phyloP scores from a whole-genome alignment of 2,329 filamentous ascomycete genomes.

The Parastagonospora avenae region DNA sequence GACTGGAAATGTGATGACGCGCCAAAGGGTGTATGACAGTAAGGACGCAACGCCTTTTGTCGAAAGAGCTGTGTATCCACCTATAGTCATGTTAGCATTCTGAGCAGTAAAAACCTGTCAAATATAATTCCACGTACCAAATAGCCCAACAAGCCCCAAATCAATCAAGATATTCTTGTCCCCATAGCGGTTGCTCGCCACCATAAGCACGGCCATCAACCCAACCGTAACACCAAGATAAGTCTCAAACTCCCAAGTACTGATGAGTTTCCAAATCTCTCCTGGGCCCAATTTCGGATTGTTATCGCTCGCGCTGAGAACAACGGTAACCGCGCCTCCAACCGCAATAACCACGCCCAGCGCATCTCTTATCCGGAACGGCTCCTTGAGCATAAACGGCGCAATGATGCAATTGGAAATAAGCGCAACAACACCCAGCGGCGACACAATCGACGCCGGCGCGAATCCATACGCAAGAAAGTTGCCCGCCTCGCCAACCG shows the following conservation, averaged over 20 bases:
- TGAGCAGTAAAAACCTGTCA: background rate
- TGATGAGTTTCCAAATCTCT: conserved; percentile 89
- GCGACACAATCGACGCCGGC: conserved; percentile 95
- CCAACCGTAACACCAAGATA: conserved; percentile 79
- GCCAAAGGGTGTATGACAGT: conserved; percentile 86
- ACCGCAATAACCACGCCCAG: conserved; percentile 88
- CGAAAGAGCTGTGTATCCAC: conserved; percentile 93
- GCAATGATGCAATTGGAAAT: conserved; percentile 98
- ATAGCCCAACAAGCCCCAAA: conserved; percentile 88
- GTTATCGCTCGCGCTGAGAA: conserved; percentile 85
- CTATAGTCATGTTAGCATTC: conserved; percentile 44
- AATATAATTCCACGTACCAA: conserved; percentile 64
- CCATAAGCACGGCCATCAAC: conserved; percentile 79
- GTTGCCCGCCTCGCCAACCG: conserved; percentile 90
- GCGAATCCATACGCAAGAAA: conserved; percentile 98
- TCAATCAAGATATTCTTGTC: conserved; percentile 87
- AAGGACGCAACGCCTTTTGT: conserved; percentile 97
- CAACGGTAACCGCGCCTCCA: conserved; percentile 86
- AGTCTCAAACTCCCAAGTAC: conserved; percentile 84
- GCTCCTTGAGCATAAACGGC: conserved; percentile 89
- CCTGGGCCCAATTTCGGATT: conserved; percentile 90
- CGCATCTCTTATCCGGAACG: conserved; percentile 82
- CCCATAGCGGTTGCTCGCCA: conserved; percentile 83
- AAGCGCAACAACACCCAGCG: conserved; percentile 92
- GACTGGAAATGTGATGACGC: conserved; percentile 87